These are phyloP conservation scores for Yamadazyma endophytica DNA, from an alignment of 805 yeast species.

Conservation along the genomic window DNA sequence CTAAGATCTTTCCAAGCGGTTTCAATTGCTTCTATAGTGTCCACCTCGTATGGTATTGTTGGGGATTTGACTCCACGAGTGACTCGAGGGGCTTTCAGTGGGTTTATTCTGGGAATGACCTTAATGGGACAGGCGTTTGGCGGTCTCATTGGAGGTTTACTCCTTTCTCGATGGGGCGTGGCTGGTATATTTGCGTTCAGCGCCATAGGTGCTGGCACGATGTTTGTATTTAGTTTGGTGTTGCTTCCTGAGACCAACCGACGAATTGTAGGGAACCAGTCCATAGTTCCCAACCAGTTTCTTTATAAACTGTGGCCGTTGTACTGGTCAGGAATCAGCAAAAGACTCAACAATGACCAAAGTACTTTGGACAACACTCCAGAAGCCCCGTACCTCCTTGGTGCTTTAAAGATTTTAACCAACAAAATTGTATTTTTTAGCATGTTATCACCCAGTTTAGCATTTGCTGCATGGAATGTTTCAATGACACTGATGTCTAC, in stretches of 20 bases:
- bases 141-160: conserved; percentile 57
- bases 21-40: conserved; percentile 67
- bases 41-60: conserved; percentile 61
- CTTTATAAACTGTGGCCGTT: conserved; percentile 43
- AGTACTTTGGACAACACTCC: conserved; percentile 17
- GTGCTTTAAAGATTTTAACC: conserved; percentile 36
- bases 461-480: conserved; percentile 63
- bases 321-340: conserved; percentile 14
- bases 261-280: conserved; percentile 66
- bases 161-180: conserved; percentile 45
- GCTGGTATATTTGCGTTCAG: conserved; percentile 70
- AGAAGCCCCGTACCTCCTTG: conserved; percentile 15
- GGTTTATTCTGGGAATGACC: conserved; percentile 56
- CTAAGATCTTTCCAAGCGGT: conserved; percentile 67
- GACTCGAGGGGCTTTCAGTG: conserved; percentile 67
- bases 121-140: conserved; percentile 73
- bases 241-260: conserved; percentile 72
- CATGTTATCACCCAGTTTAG: conserved; percentile 52
- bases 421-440: conserved; percentile 42
- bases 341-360: conserved; percentile 22
- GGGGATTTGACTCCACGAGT: conserved; percentile 63
- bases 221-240: conserved; percentile 23
- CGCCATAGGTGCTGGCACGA: conserved; percentile 53
- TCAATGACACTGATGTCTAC: conserved; percentile 61
- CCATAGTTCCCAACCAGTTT: conserved; percentile 43